Conservation (phyloP, 2,329 filamentous ascomycete species). For the Pseudogymnoascus sp. region DNA sequence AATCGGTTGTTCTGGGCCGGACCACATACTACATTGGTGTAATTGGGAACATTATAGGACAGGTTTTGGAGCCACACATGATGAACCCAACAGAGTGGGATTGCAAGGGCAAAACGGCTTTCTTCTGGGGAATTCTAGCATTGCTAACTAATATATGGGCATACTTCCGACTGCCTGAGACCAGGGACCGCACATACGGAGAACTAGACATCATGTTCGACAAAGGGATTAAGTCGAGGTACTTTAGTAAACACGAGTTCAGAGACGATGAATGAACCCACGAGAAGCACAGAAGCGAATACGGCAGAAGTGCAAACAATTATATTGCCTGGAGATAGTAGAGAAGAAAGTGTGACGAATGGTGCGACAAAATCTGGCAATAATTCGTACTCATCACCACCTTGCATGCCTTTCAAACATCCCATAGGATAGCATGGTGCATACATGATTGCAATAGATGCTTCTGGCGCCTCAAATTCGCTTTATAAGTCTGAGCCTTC, state of each 20-base stretch:
- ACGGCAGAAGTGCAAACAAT: background rate
- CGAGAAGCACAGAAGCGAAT: background rate
- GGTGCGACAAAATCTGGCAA: background rate
- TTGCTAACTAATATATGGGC: slow-evolving; percentile 37
- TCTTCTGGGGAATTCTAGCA: slow-evolving; percentile 34
- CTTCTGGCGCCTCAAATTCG: background rate
- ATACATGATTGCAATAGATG: background rate
- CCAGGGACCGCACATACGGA: slow-evolving; percentile 55
- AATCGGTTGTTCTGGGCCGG: slow-evolving; percentile 32
- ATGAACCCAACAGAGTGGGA: slow-evolving; percentile 28
- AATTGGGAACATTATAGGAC: slow-evolving; percentile 26
- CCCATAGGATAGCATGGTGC: background rate
- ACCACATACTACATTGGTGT: slow-evolving; percentile 30
- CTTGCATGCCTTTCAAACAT: background rate
- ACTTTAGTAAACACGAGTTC: slow-evolving; percentile 45
- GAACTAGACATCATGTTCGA: slow-evolving; percentile 81
- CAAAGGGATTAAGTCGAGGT: slow-evolving; percentile 57
- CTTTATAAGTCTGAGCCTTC: slow-evolving; percentile 15
- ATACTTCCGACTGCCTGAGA: slow-evolving; percentile 41
- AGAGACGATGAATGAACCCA: background rate
- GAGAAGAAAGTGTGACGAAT: background rate
- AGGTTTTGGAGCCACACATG: slow-evolving; percentile 23
- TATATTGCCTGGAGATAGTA: background rate
- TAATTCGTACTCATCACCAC: background rate
- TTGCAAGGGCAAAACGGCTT: slow-evolving; percentile 31